Conservation (phyloP, 306 rosid species). For the Quercus dentata region DNA sequence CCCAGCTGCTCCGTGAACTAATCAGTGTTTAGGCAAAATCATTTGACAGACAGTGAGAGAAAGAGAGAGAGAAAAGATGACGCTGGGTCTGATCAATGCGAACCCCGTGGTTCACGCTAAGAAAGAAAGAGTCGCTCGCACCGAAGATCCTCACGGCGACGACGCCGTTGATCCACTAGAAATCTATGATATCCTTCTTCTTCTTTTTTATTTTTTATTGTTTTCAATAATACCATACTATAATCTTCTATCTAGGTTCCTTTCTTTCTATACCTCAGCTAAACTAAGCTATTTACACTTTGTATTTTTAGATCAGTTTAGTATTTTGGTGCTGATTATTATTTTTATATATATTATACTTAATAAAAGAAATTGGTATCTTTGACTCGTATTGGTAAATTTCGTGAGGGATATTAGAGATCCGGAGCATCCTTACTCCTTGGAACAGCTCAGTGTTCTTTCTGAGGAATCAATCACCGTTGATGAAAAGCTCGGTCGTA, state of each 20-base stretch:
- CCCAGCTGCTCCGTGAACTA: neutral
- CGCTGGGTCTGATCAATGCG: conserved; percentile 93
- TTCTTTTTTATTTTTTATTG: neutral
- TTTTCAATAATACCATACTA: too few relatives aligned
- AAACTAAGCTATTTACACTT: too few relatives aligned
- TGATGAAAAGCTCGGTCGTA: conserved; percentile 79
- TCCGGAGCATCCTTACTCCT: conserved; percentile 98
- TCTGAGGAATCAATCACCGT: conserved; percentile 94
- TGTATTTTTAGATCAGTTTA: neutral
- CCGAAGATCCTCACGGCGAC: conserved; percentile 58
- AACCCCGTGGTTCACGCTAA: conserved; percentile 95
- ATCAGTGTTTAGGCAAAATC: neutral
- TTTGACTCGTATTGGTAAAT: conserved; percentile 69
- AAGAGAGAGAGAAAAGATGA: conserved; percentile 39
- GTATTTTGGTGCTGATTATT: neutral
- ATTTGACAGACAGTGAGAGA: neutral
- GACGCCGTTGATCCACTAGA: conserved; percentile 92
- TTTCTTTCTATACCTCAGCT: neutral
- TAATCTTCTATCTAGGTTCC: neutral
- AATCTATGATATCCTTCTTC: conserved; percentile 83
- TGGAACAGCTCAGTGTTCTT: conserved; percentile 93
- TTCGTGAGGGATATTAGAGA: conserved; percentile 98
- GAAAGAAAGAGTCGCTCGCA: conserved; percentile 77
- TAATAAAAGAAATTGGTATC: conserved; percentile 13
- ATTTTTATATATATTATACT: too few relatives aligned